These are phyloP conservation scores for Ustilago trichophora DNA, from an alignment of 1,284 basidiomycete genomes.

Conservation along the genomic window DNA sequence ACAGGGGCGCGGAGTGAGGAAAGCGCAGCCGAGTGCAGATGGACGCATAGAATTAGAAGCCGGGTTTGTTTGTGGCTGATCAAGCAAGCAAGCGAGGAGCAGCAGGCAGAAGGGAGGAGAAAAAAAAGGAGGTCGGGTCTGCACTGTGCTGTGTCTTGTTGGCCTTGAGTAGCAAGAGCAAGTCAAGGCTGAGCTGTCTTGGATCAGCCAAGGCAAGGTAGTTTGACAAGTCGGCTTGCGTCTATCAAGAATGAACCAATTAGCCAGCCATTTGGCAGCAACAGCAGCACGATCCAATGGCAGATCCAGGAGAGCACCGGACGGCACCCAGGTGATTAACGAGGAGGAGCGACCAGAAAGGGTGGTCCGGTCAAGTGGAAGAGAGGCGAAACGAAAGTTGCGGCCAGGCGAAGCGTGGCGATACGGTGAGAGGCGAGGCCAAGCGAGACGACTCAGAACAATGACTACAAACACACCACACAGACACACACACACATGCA, in stretches of 20 bases:
- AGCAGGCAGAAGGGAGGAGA: not conserved
- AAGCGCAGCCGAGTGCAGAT: constrained; percentile 9
- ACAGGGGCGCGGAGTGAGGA: constrained; percentile 1
- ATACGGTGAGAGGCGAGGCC: no score
- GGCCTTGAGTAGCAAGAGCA: not conserved
- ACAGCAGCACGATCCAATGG: no score
- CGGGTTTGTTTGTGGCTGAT: constrained; percentile 26
- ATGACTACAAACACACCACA: no score
- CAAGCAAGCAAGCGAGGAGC: constrained; percentile 5
- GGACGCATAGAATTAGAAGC: constrained; percentile 34
- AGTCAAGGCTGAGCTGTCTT: not conserved
- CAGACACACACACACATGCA: no score
- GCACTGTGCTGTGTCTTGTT: no score
- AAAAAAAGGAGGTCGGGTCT: not conserved
- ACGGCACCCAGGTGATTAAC: not conserved
- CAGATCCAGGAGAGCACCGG: not conserved
- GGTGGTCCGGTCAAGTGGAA: not conserved
- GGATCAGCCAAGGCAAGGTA: not conserved
- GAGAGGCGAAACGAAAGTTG: not conserved
- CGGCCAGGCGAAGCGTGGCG: no score
- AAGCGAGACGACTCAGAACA: no score
- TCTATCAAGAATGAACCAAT: no score
- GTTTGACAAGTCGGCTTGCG: no score
- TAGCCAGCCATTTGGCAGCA: no score
- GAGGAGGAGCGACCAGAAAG: not conserved